Evolutionary conservation across 2,329 filamentous ascomycete genomes (phyloP).

Genomic region (Calonectria honghensis): DNA sequence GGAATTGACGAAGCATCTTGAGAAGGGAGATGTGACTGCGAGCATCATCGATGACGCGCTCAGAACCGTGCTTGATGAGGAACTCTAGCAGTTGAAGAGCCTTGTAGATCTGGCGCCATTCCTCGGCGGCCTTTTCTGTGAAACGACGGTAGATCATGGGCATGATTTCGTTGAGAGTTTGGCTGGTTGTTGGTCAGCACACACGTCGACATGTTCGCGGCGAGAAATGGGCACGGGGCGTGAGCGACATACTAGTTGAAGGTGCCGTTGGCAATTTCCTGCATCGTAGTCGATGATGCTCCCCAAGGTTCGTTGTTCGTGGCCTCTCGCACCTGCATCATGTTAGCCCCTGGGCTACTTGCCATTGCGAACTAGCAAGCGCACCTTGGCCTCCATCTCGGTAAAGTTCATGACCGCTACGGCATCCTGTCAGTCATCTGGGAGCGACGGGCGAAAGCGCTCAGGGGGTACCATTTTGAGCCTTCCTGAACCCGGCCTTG

Average conservation of each 20-base stretch:
- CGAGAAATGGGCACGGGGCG: constrained; percentile 39
- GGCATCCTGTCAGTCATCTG: constrained; percentile 55
- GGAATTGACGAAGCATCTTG: constrained; percentile 99
- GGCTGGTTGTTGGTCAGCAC: constrained; percentile 71
- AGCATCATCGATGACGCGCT: constrained; percentile 97
- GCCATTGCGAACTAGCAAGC: constrained; percentile 42
- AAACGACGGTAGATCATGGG: constrained; percentile 99
- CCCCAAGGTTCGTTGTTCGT: constrained; percentile 99
- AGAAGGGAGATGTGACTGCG: constrained; percentile 95
- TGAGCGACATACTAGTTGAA: constrained; percentile 89
- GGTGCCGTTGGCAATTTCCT: constrained; percentile 98
- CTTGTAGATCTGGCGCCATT: constrained; percentile 99
- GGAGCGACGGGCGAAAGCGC: constrained; percentile 36
- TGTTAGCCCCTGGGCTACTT: constrained; percentile 43
- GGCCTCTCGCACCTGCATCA: constrained; percentile 88
- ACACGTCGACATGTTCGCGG: constrained; percentile 19
- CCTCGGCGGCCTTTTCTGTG: constrained; percentile 97
- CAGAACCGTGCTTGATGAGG: constrained; percentile 97
- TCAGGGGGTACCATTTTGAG: constrained; percentile 87
- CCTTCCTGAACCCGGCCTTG: constrained; percentile 95
- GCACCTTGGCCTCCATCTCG: constrained; percentile 87
- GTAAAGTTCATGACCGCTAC: constrained; percentile 98
- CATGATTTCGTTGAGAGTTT: constrained; percentile 99
- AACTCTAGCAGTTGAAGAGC: constrained; percentile 97
- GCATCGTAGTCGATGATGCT: constrained; percentile 88